Base-by-base conservation (phyloP, 768 basidiomycete genomes). In the Rhodotorula toruloides region DNA sequence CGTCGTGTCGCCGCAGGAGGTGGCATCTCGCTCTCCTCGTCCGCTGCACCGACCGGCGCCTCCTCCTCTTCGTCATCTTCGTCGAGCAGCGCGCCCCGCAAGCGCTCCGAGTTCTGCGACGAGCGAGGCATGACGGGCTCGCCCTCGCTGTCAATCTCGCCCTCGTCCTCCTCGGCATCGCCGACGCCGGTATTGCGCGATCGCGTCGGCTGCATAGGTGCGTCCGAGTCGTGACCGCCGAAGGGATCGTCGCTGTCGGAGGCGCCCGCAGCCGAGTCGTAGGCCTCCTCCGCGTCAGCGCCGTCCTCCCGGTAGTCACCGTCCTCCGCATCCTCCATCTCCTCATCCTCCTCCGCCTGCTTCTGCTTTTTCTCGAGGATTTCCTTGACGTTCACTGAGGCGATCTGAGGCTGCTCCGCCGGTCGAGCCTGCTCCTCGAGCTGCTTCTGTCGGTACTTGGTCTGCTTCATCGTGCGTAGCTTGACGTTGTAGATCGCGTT, bases 51-150 rank as follows among this genome's bases (percentile, higher is more conserved):
- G 8, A 62, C 32, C n/a, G 34, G 46, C 34, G 32, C 22, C 19
- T 54, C 49, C 32, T 50, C 50, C 25, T 46, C 63, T 29, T 63
- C 54, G 49, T 58, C 67, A 22, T 58, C 61, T 5, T 55, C 58
- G 25, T 54, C 68, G 5, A 49, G 42, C 22, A 44, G 42, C 4
- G 48, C 34, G 34, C 37, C 44, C 1, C 13, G 25, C 21, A 49
- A 22, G 2, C 66, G 66, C 21, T 67, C 66, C 52, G 56, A 58
- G 46, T 67, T 67, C 42, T 67, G 66, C 25, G 66, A 67, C n/a
- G 66, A 67, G 0, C 37, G 49, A 3, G 66, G 66, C 66, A 63
- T 54, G 13, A 40, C 36, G 25, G 58, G 60, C 44, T 67, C 66
- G 36, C 66, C 66, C 16, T 67, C 66, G 50, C 56, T 58, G 56